phyloP scores from a whole-genome alignment of 1,139 yeast species.

The Candida anutae region DNA sequence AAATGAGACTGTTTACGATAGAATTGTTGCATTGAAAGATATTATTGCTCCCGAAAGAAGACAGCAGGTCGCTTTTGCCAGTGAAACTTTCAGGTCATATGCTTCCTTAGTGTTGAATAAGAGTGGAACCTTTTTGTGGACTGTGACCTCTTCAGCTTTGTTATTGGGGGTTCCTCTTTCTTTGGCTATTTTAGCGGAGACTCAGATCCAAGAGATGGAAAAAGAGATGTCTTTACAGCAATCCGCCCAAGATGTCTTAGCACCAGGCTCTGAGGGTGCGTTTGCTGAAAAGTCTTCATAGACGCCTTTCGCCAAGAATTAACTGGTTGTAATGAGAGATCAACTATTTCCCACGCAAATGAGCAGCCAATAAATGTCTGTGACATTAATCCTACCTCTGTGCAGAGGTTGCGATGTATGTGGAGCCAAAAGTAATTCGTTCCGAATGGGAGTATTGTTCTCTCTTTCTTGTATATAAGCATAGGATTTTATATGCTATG shows the following conservation, averaged over 20 bases:
- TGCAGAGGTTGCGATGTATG: no score
- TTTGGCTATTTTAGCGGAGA: conserved; percentile 82
- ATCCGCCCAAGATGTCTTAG: conserved; percentile 75
- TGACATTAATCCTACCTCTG: no score
- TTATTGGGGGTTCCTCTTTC: conserved; percentile 91
- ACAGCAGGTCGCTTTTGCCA: conserved; percentile 32
- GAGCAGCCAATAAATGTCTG: no score
- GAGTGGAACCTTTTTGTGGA: conserved; percentile 79
- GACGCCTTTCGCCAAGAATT: no score
- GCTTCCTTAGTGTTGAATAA: conserved; percentile 42
- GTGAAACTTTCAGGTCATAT: conserved; percentile 26
- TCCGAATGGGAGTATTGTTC: no score
- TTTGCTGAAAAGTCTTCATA: conserved; percentile 39
- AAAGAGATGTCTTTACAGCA: conserved; percentile 84
- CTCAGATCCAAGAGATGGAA: conserved; percentile 90
- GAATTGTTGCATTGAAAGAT: conserved; percentile 86
- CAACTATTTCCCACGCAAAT: no score
- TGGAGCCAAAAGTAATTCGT: no score
- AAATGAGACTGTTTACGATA: conserved; percentile 77
- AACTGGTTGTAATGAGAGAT: no score
- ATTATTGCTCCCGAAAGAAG: conserved; percentile 88
- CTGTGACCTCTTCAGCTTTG: conserved; percentile 72
- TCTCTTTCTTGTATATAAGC: no score
- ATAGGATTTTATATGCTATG: no score
- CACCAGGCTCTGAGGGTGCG: conserved; percentile 42